Conservation (phyloP, 257 asterid species). For the Capsicum chinense region DNA sequence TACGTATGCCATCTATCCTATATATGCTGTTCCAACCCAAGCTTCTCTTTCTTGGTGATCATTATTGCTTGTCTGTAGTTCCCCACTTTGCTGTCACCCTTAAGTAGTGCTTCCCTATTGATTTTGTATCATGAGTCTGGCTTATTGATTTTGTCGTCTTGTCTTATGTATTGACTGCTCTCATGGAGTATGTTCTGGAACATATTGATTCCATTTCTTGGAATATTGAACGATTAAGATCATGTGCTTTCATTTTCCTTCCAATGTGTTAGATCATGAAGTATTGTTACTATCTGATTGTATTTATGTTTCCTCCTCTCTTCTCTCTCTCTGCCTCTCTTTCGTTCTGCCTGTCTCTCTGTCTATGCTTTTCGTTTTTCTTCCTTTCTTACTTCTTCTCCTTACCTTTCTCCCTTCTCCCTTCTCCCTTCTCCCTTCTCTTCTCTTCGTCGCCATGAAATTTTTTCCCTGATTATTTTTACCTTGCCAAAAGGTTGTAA, state of each 20-base stretch:
- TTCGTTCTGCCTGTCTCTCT: neutral
- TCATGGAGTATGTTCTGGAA: conserved; percentile 12
- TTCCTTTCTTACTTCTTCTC: neutral
- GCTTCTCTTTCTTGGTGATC: neutral
- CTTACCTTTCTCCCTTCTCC: neutral
- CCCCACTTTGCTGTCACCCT: neutral
- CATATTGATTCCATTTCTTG: neutral
- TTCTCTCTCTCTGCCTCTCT: no score
- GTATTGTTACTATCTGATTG: neutral
- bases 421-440: neutral
- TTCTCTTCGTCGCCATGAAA: neutral
- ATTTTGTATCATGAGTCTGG: neutral
- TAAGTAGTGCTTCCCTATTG: neutral
- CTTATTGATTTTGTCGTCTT: neutral
- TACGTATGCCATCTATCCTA: conserved; percentile 58
- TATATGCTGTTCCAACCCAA: neutral
- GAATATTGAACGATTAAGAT: neutral
- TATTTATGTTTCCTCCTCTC: neutral
- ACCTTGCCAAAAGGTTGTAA: neutral
- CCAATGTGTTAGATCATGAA: neutral
- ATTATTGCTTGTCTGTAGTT: conserved; percentile 14
- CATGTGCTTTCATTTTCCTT: neutral
- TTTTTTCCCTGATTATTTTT: neutral
- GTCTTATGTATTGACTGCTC: conserved; percentile 4
- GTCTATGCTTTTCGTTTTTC: neutral